phyloP scores from a whole-genome alignment of 2,329 filamentous ascomycete genomes.

The Fusarium tupiense region DNA sequence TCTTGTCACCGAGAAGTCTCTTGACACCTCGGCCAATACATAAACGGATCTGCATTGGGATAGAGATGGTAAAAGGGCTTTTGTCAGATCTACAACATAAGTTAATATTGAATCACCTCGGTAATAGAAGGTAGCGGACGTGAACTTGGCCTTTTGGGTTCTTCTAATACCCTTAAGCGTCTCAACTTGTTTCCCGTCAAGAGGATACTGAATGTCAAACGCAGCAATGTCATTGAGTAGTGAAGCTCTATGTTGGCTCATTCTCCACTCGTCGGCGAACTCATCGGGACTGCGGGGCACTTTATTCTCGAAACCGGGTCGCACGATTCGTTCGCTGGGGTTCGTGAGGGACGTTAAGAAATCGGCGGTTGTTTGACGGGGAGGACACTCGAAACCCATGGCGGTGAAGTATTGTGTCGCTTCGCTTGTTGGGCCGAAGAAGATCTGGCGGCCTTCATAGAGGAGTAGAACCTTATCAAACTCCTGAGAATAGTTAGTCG shows the following conservation, averaged over 20 bases:
- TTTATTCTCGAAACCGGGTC: slow-evolving; percentile 38
- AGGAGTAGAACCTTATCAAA: slow-evolving; percentile 77
- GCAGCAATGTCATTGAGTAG: slow-evolving; percentile 45
- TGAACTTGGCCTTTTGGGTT: slow-evolving; percentile 19
- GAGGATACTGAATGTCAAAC: slow-evolving; percentile 38
- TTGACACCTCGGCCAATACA: slow-evolving; percentile 48
- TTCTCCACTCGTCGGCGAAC: slow-evolving; percentile 47
- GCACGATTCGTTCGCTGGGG: slow-evolving; percentile 46
- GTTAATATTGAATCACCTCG: too few relatives aligned
- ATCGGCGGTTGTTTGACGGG: slow-evolving; percentile 72
- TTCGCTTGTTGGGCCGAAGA: slow-evolving; percentile 31
- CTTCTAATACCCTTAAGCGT: slow-evolving; percentile 5
- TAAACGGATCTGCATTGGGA: slow-evolving; percentile 56
- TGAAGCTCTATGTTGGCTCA: slow-evolving; percentile 29
- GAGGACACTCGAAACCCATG: slow-evolving; percentile 65
- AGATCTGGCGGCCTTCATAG: slow-evolving; percentile 74
- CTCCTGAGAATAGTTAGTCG: background rate
- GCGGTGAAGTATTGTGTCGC: slow-evolving; percentile 38
- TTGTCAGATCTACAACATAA: too few relatives aligned
- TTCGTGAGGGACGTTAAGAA: slow-evolving; percentile 68
- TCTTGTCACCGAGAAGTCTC: slow-evolving; percentile 31
- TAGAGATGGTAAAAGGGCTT: slow-evolving; percentile 56
- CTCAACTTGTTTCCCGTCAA: slow-evolving; percentile 35
- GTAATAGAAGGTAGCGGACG: too few relatives aligned
- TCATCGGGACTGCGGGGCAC: slow-evolving; percentile 49